Evolutionary conservation across 805 yeast species (phyloP).

Genomic region (Helenozyma rhizophorensis): DNA sequence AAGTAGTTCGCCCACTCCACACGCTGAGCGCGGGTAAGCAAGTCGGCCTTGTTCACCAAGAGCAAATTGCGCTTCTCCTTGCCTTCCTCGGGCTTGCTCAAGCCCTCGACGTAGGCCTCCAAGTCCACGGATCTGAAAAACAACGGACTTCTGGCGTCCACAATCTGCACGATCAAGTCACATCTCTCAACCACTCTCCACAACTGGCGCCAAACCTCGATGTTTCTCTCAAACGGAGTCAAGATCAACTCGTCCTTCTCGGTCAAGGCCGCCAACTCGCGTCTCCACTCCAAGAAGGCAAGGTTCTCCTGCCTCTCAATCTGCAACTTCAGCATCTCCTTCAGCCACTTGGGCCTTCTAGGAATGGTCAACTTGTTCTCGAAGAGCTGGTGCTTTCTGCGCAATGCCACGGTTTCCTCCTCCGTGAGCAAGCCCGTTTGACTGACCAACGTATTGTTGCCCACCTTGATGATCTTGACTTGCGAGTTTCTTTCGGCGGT

Average conservation of each 20-base stretch:
- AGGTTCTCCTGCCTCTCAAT: slow-evolving; percentile 85
- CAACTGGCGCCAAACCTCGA: slow-evolving; percentile 96
- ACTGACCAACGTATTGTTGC: slow-evolving; percentile 40
- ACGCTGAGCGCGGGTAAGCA: slow-evolving; percentile 74
- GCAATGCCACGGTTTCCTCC: slow-evolving; percentile 60
- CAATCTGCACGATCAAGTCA: slow-evolving; percentile 92
- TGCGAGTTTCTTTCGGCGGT: slow-evolving; percentile 84
- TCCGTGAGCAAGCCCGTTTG: slow-evolving; percentile 51
- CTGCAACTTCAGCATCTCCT: slow-evolving; percentile 64
- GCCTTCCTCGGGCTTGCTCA: slow-evolving; percentile 47
- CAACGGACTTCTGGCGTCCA: slow-evolving; percentile 93
- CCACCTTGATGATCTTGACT: slow-evolving; percentile 79
- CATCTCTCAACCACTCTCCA: slow-evolving; percentile 98
- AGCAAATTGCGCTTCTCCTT: slow-evolving; percentile 68
- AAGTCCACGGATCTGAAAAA: slow-evolving; percentile 85
- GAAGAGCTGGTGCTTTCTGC: slow-evolving; percentile 61
- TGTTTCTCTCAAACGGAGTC: slow-evolving; percentile 95
- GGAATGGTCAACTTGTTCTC: slow-evolving; percentile 80
- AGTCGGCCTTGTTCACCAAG: slow-evolving; percentile 90
- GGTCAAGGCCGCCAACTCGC: slow-evolving; percentile 79
- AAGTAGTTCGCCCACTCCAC: slow-evolving; percentile 85
- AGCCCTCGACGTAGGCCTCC: slow-evolving; percentile 75
- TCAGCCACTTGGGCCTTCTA: slow-evolving; percentile 85
- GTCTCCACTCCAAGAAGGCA: slow-evolving; percentile 91
- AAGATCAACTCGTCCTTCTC: slow-evolving; percentile 79